Conservation (phyloP, 2,329 filamentous ascomycete genomes). For the Fusarium sp. region DNA sequence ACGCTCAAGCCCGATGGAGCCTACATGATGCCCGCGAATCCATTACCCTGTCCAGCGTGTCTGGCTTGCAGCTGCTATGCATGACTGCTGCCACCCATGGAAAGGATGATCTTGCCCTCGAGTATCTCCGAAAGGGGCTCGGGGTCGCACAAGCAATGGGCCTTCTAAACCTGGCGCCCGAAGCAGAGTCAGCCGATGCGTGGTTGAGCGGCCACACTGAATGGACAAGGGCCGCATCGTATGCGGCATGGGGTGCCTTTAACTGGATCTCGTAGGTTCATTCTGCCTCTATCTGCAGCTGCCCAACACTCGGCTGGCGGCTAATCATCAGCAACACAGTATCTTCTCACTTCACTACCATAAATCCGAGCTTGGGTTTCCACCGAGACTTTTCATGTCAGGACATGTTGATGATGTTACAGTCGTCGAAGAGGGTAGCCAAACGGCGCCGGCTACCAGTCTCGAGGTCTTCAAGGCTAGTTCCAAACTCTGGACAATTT, state of each 20-base stretch:
- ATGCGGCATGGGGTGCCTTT: constrained; percentile 2
- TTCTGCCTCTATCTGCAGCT: too few relatives aligned
- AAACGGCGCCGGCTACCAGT: accelerated
- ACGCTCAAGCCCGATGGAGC: background rate
- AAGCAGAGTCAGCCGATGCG: background rate
- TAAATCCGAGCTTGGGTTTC: background rate
- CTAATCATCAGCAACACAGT: background rate
- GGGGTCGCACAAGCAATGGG: background rate
- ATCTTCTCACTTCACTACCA: constrained; percentile 4
- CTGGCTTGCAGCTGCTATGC: background rate
- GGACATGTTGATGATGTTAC: background rate
- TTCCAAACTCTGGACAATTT: background rate
- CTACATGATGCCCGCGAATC: background rate
- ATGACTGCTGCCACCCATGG: constrained; percentile 4
- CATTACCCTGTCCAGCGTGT: background rate
- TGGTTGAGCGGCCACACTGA: background rate
- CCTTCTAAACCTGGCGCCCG: background rate
- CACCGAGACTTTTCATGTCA: background rate
- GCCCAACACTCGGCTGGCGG: too few relatives aligned
- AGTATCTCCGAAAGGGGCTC: background rate
- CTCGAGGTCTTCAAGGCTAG: background rate
- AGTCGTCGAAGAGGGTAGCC: accelerated
- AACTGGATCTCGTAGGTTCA: constrained; percentile 3
- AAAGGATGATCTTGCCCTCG: background rate
- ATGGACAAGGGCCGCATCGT: constrained; percentile 9